A percentile compares a stretch with the other conserved stretches of the same genome.
Evolutionary conservation across 73 alveolate species (phyloP).

Genomic region (Uronychia binucleata): DNA sequence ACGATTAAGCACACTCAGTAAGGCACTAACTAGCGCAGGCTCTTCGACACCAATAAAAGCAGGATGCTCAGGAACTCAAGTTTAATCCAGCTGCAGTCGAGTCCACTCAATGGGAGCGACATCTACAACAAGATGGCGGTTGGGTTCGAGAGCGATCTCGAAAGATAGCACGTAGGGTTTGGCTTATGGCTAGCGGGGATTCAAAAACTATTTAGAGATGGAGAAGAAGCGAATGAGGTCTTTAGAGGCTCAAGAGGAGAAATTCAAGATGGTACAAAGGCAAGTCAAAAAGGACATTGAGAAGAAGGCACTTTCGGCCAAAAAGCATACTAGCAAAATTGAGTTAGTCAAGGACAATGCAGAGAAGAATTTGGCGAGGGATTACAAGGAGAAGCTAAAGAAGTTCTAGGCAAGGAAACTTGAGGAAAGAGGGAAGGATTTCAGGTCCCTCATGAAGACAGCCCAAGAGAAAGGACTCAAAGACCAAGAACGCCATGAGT

Average conservation of each 20-base stretch:
- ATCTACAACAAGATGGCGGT: background rate
- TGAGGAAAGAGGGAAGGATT: background rate
- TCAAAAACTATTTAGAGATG: background rate
- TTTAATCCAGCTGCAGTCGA: background rate
- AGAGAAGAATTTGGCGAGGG: background rate
- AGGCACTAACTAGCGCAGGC: too few relatives aligned
- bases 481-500: background rate
- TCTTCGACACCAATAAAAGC: background rate
- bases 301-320: background rate
- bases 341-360: background rate
- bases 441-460: background rate
- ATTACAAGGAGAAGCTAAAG: background rate
- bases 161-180: background rate
- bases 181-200: background rate
- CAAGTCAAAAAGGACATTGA: background rate
- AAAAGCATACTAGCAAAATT: background rate
- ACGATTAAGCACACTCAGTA: too few relatives aligned
- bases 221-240: background rate
- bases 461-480: background rate
- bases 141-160: background rate
- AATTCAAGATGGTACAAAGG: background rate
- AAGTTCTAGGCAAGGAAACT: background rate
- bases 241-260: background rate
- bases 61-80: background rate
- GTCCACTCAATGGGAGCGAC: background rate